Conservation (phyloP, 345 rosid species). For the Streptanthus diversifolius region DNA sequence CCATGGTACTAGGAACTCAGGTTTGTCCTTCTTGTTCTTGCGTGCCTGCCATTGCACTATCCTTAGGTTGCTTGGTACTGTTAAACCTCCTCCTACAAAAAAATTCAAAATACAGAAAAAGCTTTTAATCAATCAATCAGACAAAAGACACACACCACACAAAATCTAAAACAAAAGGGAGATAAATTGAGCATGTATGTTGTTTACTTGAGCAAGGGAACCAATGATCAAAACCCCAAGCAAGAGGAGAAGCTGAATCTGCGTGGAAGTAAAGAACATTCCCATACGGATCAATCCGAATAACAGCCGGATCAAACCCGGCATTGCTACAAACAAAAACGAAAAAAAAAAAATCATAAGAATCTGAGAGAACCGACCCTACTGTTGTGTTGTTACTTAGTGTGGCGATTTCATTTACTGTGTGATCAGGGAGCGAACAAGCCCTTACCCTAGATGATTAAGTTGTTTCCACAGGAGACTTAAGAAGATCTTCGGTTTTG, state of each 20-base stretch:
- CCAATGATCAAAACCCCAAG: constrained; percentile 96
- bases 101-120: not conserved
- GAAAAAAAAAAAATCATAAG: constrained; percentile 11
- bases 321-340: constrained; percentile 56
- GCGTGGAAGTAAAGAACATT: constrained; percentile 88
- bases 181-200: not conserved
- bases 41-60: constrained; percentile 91
- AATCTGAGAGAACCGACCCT: not conserved
- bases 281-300: constrained; percentile 84
- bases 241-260: constrained; percentile 94
- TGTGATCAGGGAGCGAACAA: not conserved
- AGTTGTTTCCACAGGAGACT: constrained; percentile 93
- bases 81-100: constrained; percentile 84
- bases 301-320: constrained; percentile 89
- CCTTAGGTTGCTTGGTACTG: constrained; percentile 86
- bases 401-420: not conserved
- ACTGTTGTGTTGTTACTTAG: not conserved
- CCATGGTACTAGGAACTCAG: constrained; percentile 92
- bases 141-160: not conserved
- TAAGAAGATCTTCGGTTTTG: constrained; percentile 62
- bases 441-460: constrained; percentile 69
- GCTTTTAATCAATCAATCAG: not conserved
- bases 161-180: not conserved
- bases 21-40: constrained; percentile 72
- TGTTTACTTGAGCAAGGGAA: constrained; percentile 85